These are phyloP conservation scores for Myxozyma mucilagina DNA, from an alignment of 805 yeast genomes.

Conservation along the genomic window DNA sequence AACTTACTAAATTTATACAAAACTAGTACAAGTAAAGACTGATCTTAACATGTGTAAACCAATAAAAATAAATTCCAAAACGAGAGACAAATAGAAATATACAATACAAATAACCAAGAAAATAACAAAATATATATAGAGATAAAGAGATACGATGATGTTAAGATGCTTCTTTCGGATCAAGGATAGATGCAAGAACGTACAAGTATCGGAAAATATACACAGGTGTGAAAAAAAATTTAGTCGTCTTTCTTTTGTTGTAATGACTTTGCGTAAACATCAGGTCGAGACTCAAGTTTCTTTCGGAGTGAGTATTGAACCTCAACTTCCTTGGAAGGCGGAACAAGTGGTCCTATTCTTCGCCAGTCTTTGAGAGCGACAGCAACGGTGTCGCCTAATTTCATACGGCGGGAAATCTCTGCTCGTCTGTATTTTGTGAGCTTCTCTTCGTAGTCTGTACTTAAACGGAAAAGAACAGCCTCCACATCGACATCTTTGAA, in stretches of 20 bases:
- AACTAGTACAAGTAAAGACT: no score
- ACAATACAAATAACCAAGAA: background rate
- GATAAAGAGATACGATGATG: background rate
- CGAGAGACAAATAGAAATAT: background rate
- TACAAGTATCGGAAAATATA: background rate
- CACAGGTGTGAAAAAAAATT: background rate
- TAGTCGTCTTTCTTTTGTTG: conserved; percentile 8
- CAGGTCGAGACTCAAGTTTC: conserved; percentile 25
- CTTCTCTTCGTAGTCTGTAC: conserved; percentile 28
- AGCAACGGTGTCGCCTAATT: conserved; percentile 31
- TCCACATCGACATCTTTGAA: conserved; percentile 21
- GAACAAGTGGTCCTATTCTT: conserved; percentile 27
- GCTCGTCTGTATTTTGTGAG: conserved; percentile 27
- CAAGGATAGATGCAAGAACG: background rate
- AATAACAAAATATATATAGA: background rate
- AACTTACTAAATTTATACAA: background rate
- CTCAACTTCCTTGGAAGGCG: conserved; percentile 21
- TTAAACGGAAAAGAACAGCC: conserved; percentile 20
- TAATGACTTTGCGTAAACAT: conserved; percentile 10
- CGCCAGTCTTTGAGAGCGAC: conserved; percentile 33
- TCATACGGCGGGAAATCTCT: conserved; percentile 32
- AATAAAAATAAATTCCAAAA: background rate
- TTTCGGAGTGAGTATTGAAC: conserved; percentile 25
- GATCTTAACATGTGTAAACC: no score
- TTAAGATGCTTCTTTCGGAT: background rate